Base-by-base conservation (phyloP, 352 stramenopile genomes). In the Globisporangium perplexum region DNA sequence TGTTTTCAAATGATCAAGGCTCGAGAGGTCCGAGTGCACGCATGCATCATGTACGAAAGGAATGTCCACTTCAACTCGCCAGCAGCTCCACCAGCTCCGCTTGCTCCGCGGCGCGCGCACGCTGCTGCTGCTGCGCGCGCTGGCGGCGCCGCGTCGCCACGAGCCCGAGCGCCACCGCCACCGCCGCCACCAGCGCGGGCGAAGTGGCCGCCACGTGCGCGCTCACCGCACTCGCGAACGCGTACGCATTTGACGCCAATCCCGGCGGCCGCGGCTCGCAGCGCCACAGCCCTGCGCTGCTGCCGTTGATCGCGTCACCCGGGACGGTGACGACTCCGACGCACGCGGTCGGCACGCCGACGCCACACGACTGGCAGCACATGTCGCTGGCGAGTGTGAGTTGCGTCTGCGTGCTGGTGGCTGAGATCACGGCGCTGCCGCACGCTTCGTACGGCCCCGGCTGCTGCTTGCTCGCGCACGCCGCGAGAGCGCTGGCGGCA, bases 361-460 rank as follows among this genome's bases (percentile, higher is more conserved):
- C 35, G 23, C 30, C 24, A 26, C 47, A 60, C 20, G 54, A 33
- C 47, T 60, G 54, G 24, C 54, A 60, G 47, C 54, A 60, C 36
- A 15, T 18, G 18, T 35, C 48, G 20, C 26, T 45, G 18, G 18
- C 14, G 12, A 38, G 2, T 8, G 36, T 24, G n/a, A 60, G 18
- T 20, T 45, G 47, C 30, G 54, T 60, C 47, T 50, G 28, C 11
- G 36, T 28, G 15, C 12, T n/a, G 0, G 41, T 57, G 6, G 49
- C 33, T 2, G 41, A 47, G 48, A 53, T 8, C 23, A 62, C 49
- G 15, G 17, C 47, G 31, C 31, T 46, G 22, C 31, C 26, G 3
- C 56, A 62, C 3, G 43, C 41, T 38, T 52, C 49, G 11, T 57
- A 53, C 22, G 41, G 31, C 8, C 31, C 30, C 15, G 42, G 42